Percentiles rank a stretch among this genome's conserved stretches.
These are phyloP conservation scores for Fusarium fracticaudum DNA, from an alignment of 2,329 filamentous ascomycete genomes.

Conservation along the genomic window DNA sequence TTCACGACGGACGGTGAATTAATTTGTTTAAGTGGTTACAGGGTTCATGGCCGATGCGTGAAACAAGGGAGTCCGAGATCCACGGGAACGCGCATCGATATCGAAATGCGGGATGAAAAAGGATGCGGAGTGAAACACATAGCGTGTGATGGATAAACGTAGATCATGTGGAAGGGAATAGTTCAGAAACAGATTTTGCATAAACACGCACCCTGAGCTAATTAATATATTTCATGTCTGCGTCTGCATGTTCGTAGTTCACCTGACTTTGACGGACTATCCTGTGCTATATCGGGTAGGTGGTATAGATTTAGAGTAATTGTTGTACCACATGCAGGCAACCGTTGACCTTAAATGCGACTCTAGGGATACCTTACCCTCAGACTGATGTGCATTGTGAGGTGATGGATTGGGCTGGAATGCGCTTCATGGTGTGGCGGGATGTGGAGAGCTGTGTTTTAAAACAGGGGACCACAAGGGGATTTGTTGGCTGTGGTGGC, in stretches of 20 bases:
- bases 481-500: slow-evolving; percentile 13
- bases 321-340: background rate
- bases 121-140: slow-evolving; percentile 19
- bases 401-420: background rate
- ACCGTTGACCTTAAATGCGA: slow-evolving; percentile 1
- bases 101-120: slow-evolving; percentile 33
- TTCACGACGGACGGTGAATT: background rate
- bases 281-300: background rate
- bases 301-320: background rate
- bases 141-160: slow-evolving; percentile 10
- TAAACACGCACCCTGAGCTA: slow-evolving; percentile 22
- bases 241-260: background rate
- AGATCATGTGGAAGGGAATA: slow-evolving; percentile 25
- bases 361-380: background rate
- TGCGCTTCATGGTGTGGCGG: background rate
- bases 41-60: slow-evolving; percentile 17
- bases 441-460: slow-evolving; percentile 25
- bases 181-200: slow-evolving; percentile 5
- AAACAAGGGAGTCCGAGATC: slow-evolving; percentile 24
- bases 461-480: slow-evolving; percentile 16
- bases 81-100: slow-evolving; percentile 15
- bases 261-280: slow-evolving; percentile 12
- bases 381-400: background rate
- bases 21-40: slow-evolving; percentile 9
- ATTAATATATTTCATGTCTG: background rate